These are phyloP conservation scores for Boletus rubescentipes DNA, from an alignment of 768 basidiomycete genomes.

Conservation along the genomic window DNA sequence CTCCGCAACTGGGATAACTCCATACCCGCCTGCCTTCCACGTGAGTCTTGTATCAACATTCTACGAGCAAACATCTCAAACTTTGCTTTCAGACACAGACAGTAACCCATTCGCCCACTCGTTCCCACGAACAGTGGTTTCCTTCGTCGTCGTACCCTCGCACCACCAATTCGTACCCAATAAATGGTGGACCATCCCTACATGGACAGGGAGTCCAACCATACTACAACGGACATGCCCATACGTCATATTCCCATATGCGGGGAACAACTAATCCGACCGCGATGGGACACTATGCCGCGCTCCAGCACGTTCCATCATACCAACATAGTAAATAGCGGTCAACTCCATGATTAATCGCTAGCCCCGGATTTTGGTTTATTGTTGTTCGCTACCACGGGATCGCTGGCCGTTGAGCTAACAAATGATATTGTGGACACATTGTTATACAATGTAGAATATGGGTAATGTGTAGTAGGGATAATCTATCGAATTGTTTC, in stretches of 20 bases:
- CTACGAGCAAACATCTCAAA: not conserved
- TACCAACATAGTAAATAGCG: slow-evolving; percentile 31
- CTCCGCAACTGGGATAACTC: slow-evolving; percentile 12
- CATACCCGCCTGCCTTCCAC: slow-evolving; percentile 28
- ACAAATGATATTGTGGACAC: slow-evolving; percentile 13
- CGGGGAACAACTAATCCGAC: slow-evolving; percentile 20
- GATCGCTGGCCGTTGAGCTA: not conserved
- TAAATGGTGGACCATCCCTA: slow-evolving; percentile 18
- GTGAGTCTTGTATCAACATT: slow-evolving; percentile 11
- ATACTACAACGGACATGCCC: slow-evolving; percentile 27
- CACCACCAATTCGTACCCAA: slow-evolving; percentile 15
- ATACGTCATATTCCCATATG: slow-evolving; percentile 29
- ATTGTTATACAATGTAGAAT: slow-evolving; percentile 28
- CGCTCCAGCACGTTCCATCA: slow-evolving; percentile 27
- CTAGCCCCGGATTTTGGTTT: slow-evolving; percentile 3
- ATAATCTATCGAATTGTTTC: slow-evolving; percentile 64
- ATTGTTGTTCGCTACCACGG: slow-evolving; percentile 2
- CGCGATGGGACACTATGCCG: slow-evolving; percentile 24
- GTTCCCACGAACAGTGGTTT: slow-evolving; percentile 25
- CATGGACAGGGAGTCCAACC: slow-evolving; percentile 25
- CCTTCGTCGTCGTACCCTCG: slow-evolving; percentile 27
- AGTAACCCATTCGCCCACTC: slow-evolving; percentile 14
- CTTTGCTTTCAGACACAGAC: slow-evolving; percentile 10
- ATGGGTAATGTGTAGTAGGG: slow-evolving; percentile 23
- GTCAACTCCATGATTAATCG: not conserved